A percentile compares a stretch with the other conserved stretches of the same genome.
Evolutionary conservation across 1,284 basidiomycete species (phyloP).

Genomic region (Fistulinella cinereoalba): DNA sequence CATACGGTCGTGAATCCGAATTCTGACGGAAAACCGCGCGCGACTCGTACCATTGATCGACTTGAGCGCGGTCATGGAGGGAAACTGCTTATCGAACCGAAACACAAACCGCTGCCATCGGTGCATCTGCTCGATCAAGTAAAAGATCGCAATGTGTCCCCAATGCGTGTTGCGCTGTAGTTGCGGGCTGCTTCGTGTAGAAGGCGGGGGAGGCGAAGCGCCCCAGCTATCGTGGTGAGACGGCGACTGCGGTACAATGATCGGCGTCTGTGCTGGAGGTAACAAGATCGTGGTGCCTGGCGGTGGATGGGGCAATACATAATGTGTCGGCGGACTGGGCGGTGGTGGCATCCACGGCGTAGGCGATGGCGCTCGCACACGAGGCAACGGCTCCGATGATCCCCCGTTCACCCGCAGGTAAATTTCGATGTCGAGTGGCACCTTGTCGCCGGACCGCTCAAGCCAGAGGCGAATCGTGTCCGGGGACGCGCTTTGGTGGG

Average conservation of each 20-base stretch:
- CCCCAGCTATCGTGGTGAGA: conserved; percentile 35
- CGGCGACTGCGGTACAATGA: conserved; percentile 36
- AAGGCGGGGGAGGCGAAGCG: conserved; percentile 24
- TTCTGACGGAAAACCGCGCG: background rate
- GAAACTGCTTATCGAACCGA: conserved; percentile 69
- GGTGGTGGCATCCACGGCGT: conserved; percentile 40
- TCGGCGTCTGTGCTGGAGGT: conserved; percentile 39
- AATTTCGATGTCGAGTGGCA: conserved; percentile 75
- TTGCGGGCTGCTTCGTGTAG: conserved; percentile 28
- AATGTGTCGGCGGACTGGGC: conserved; percentile 34
- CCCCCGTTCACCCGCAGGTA: conserved; percentile 53
- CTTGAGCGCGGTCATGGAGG: conserved; percentile 65
- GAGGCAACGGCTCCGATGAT: conserved; percentile 22
- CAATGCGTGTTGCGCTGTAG: conserved; percentile 54
- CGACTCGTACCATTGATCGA: conserved; percentile 57
- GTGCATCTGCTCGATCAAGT: conserved; percentile 72
- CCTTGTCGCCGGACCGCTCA: conserved; percentile 64
- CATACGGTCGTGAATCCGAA: conserved; percentile 6
- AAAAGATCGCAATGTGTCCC: conserved; percentile 75
- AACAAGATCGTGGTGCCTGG: conserved; percentile 33
- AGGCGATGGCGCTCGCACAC: conserved; percentile 34
- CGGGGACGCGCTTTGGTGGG: conserved; percentile 64
- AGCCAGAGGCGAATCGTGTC: conserved; percentile 77
- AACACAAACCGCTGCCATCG: conserved; percentile 79
- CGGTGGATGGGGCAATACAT: conserved; percentile 41